Percentiles rank a stretch among this genome's conserved stretches.
These are phyloP conservation scores for Emmonsiellopsis sp. DNA, from an alignment of 2,329 filamentous ascomycete species.

Conservation along the genomic window DNA sequence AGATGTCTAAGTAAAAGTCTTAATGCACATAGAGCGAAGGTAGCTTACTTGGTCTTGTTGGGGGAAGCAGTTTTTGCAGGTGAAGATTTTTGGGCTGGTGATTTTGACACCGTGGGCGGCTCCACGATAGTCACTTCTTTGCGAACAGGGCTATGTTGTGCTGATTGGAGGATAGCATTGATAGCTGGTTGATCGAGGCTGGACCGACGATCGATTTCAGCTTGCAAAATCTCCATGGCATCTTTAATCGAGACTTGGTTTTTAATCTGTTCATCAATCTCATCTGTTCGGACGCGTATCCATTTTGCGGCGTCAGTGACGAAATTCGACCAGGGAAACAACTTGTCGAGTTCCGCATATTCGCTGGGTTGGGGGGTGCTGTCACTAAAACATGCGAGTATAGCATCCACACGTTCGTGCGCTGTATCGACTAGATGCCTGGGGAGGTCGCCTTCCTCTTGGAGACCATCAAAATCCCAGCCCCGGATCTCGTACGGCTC, in stretches of 20 bases:
- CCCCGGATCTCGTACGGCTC: constrained; percentile 4
- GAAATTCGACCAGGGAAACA: constrained; percentile 44
- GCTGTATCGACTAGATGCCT: neutral
- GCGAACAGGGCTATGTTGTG: constrained; percentile 18
- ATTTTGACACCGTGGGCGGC: neutral
- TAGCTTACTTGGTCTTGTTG: too few relatives aligned
- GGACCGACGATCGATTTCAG: constrained; percentile 22
- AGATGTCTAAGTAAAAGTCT: too few relatives aligned
- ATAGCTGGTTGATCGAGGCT: constrained; percentile 10
- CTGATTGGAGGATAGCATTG: constrained; percentile 24
- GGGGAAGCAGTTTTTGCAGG: too few relatives aligned
- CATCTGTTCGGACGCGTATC: constrained; percentile 34
- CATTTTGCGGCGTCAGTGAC: constrained; percentile 37
- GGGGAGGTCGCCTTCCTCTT: constrained; percentile 1
- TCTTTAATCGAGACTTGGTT: constrained; percentile 33
- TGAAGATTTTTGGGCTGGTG: neutral
- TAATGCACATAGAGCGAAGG: too few relatives aligned
- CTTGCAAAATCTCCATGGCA: constrained; percentile 13
- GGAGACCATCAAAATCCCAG: constrained; percentile 9
- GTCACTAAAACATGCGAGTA: neutral
- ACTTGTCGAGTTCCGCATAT: constrained; percentile 32
- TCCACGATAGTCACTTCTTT: neutral
- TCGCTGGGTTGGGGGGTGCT: constrained; percentile 21
- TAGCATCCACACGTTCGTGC: constrained; percentile 2
- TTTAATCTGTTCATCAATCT: constrained; percentile 36